These are phyloP conservation scores for Fusarium burgessii DNA, from an alignment of 2,329 filamentous ascomycete species.

Conservation along the genomic window DNA sequence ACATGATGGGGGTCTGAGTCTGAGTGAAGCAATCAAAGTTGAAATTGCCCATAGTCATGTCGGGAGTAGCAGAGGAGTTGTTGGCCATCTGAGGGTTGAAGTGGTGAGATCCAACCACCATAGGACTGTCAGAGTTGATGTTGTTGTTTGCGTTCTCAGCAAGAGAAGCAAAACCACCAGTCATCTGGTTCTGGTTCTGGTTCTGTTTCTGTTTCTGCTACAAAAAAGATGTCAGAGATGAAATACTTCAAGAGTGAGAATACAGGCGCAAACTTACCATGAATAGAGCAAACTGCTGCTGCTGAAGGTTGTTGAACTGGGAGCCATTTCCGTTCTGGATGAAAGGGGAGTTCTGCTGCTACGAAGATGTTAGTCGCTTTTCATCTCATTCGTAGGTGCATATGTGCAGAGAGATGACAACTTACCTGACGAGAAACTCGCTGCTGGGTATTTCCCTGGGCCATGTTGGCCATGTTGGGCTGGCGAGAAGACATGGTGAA, in stretches of 20 bases:
- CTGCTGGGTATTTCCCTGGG: background rate
- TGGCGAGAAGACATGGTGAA: conserved; percentile 15
- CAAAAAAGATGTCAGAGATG: background rate
- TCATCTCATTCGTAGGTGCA: background rate
- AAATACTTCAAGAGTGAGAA: background rate
- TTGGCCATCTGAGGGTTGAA: background rate
- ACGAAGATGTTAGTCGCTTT: conserved; percentile 9
- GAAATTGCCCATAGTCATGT: background rate
- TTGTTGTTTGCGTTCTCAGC: background rate
- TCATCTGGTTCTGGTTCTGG: background rate
- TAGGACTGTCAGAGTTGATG: background rate
- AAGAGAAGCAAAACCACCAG: background rate
- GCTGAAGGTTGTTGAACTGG: background rate
- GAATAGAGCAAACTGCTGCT: background rate
- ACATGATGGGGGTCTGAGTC: background rate
- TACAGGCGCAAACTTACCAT: background rate
- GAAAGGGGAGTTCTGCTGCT: background rate
- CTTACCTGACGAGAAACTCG: conserved; percentile 6
- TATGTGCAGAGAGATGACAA: background rate
- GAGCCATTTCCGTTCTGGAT: background rate
- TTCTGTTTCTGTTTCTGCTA: background rate
- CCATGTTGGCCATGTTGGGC: background rate
- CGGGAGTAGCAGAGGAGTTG: background rate
- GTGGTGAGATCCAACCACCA: conserved; percentile 1
- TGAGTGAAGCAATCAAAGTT: background rate